Conservation (phyloP, 352 stramenopile genomes). For the Pythium guiyangense region DNA sequence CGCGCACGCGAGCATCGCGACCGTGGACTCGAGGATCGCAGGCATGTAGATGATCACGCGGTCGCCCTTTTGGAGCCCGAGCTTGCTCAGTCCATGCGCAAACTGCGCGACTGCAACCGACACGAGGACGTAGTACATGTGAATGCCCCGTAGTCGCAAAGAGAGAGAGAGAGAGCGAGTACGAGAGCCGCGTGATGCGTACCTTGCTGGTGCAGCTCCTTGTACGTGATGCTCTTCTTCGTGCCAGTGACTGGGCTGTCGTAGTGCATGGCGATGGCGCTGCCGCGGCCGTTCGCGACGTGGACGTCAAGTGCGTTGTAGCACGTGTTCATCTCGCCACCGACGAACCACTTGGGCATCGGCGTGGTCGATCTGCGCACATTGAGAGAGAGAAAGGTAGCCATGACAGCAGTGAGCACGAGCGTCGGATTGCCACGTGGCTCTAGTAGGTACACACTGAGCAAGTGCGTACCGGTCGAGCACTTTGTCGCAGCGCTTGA, state of each 20-base stretch:
- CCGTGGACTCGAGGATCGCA: conserved; percentile 93
- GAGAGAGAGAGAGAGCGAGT: neutral
- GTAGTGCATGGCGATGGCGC: conserved; percentile 50
- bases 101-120: conserved; percentile 25
- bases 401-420: neutral
- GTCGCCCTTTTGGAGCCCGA: conserved; percentile 90
- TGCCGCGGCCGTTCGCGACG: conserved; percentile 44
- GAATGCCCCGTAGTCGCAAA: neutral
- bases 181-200: neutral
- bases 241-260: conserved; percentile 54
- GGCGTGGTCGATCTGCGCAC: conserved; percentile 21
- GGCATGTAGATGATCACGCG: conserved; percentile 98
- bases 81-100: conserved; percentile 93
- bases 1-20: conserved; percentile 97
- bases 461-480: conserved; percentile 15
- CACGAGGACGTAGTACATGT: neutral
- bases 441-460: neutral
- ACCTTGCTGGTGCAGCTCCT: conserved; percentile 35
- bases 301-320: conserved; percentile 65
- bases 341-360: conserved; percentile 43
- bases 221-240: conserved; percentile 50
- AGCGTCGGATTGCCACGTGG: neutral
- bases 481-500: conserved; percentile 24
- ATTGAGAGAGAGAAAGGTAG: neutral
- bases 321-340: conserved; percentile 64